These are phyloP conservation scores for Fusarium euwallaceae DNA, from an alignment of 2,329 filamentous ascomycete genomes.

Conservation along the genomic window DNA sequence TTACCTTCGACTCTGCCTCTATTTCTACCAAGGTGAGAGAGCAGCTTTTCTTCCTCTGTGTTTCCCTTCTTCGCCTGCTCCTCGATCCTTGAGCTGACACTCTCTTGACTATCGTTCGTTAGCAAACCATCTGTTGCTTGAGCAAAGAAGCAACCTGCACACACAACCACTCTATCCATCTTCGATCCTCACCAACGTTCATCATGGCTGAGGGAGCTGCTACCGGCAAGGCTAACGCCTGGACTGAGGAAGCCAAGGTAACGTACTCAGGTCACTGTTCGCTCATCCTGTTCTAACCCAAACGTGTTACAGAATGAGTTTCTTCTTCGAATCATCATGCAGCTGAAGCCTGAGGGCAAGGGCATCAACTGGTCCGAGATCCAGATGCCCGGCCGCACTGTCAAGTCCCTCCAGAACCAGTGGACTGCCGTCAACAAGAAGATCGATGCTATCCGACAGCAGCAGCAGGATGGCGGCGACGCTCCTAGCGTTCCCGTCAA, in stretches of 20 bases:
- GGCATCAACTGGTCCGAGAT: conserved; percentile 53
- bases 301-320: conserved; percentile 49
- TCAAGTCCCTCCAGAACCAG: conserved; percentile 54
- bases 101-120: neutral
- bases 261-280: neutral
- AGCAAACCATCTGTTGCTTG: neutral
- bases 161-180: neutral
- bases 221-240: conserved; percentile 45
- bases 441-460: conserved; percentile 52
- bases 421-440: conserved; percentile 55
- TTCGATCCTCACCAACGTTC: neutral
- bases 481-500: conserved; percentile 31
- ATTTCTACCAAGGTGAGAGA: neutral
- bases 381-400: conserved; percentile 54
- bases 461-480: conserved; percentile 9
- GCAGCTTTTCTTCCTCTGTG: neutral
- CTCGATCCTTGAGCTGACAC: neutral
- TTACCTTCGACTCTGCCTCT: neutral
- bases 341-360: conserved; percentile 50
- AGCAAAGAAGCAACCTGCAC: neutral
- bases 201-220: conserved; percentile 45
- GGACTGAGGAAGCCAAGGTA: conserved; percentile 56
- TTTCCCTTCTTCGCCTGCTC: neutral
- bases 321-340: conserved; percentile 52
- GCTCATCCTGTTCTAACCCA: neutral